phyloP scores from a whole-genome alignment of 371 early-diverging fungal species.

The Mucor racemosus region DNA sequence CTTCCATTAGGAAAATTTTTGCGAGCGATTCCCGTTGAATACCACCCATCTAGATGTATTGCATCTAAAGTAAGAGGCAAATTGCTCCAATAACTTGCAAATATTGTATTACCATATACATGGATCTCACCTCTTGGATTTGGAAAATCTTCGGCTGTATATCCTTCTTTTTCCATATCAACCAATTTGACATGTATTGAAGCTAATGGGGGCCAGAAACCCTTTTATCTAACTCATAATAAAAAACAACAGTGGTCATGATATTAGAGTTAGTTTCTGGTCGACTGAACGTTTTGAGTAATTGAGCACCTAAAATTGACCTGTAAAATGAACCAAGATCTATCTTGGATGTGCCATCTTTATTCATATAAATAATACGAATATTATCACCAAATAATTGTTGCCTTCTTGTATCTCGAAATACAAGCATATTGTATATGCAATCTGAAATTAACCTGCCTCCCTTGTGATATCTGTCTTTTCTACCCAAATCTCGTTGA shows the following conservation, averaged over 20 bases:
- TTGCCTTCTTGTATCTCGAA: conserved; percentile 25
- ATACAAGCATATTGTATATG: conserved; percentile 32
- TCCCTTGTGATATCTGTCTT: conserved; percentile 11
- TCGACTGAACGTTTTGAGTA: conserved; percentile 53
- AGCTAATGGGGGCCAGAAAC: conserved; percentile 65
- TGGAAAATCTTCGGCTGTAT: conserved; percentile 65
- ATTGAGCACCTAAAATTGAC: conserved; percentile 45
- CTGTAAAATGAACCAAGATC: conserved; percentile 34
- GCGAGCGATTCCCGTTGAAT: conserved; percentile 77
- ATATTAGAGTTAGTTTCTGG: conserved; percentile 57
- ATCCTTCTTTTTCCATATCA: conserved; percentile 51
- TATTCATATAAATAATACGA: conserved; percentile 45
- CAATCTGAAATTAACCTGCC: conserved; percentile 28
- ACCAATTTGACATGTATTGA: conserved; percentile 82
- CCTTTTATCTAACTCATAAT: conserved; percentile 33
- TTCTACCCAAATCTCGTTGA: conserved; percentile 24
- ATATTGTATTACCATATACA: conserved; percentile 48
- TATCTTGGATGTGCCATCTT: conserved; percentile 45
- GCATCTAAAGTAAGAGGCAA: conserved; percentile 30
- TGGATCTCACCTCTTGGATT: conserved; percentile 70
- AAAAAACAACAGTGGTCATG: conserved; percentile 44
- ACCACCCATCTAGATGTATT: conserved; percentile 73
- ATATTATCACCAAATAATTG: conserved; percentile 80
- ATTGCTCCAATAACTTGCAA: conserved; percentile 56
- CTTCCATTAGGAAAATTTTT: conserved; percentile 61